A percentile compares a stretch with the other conserved stretches of the same genome.
phyloP scores from a whole-genome alignment of 106 monocot species.

The Hemerocallis citrina region DNA sequence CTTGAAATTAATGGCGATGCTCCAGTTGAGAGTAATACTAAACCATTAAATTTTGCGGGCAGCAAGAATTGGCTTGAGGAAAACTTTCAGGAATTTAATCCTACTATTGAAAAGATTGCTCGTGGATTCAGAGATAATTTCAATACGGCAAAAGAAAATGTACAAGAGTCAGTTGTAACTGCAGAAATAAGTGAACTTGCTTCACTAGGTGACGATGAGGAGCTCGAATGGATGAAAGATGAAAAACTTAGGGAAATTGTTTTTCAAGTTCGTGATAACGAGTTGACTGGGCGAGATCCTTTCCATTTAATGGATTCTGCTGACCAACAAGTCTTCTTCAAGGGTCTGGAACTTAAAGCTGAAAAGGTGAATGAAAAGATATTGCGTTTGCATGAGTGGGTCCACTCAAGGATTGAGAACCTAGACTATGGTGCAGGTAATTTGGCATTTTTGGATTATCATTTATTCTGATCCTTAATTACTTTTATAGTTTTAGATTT shows the following conservation, averaged over 20 bases:
- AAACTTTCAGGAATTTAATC: slow-evolving; percentile 53
- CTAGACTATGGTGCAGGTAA: slow-evolving; percentile 76
- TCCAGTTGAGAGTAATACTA: slow-evolving; percentile 5
- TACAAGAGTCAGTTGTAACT: slow-evolving; percentile 23
- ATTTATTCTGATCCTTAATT: background rate
- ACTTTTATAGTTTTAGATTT: background rate
- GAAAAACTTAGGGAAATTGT: slow-evolving; percentile 69
- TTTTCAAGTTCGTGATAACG: slow-evolving; percentile 72
- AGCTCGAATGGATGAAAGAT: slow-evolving; percentile 88
- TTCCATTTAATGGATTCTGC: slow-evolving; percentile 59
- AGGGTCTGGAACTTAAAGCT: slow-evolving; percentile 61
- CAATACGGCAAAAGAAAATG: slow-evolving; percentile 55
- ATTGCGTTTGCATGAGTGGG: slow-evolving; percentile 52
- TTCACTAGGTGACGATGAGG: slow-evolving; percentile 29
- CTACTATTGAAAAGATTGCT: slow-evolving; percentile 48
- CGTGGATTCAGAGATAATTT: slow-evolving; percentile 66
- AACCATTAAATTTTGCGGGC: background rate
- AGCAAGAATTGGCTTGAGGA: slow-evolving; percentile 47
- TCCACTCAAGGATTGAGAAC: slow-evolving; percentile 81
- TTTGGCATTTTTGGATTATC: background rate
- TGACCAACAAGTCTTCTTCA: slow-evolving; percentile 52
- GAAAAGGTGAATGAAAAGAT: slow-evolving; percentile 62
- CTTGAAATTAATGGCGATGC: slow-evolving; percentile 3
- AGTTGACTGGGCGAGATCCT: slow-evolving; percentile 64
- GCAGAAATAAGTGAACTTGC: slow-evolving; percentile 38